Conservation (phyloP, 257 asterid genomes). For the Paulownia fortunei region DNA sequence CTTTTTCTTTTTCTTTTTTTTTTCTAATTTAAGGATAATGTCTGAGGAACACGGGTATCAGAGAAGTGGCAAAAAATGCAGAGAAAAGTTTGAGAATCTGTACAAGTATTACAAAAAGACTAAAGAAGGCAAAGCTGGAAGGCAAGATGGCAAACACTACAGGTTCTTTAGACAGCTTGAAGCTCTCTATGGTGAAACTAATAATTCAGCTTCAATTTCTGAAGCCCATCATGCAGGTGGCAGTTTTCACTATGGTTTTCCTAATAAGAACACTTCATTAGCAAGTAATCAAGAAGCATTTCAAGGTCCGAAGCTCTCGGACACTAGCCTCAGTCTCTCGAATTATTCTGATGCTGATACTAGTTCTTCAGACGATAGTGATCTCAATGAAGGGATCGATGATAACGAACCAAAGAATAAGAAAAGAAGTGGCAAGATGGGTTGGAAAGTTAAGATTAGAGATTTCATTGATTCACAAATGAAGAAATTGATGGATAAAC, state of each 20-base stretch:
- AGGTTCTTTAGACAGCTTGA: constrained; percentile 95
- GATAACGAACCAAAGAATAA: constrained; percentile 40
- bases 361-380: constrained; percentile 61
- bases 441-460: constrained; percentile 71
- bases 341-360: constrained; percentile 65
- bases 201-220: constrained; percentile 44
- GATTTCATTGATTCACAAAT: constrained; percentile 76
- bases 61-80: constrained; percentile 95
- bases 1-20: background rate
- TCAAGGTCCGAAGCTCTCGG: constrained; percentile 50
- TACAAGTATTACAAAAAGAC: constrained; percentile 98
- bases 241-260: constrained; percentile 32
- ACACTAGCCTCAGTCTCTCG: constrained; percentile 81
- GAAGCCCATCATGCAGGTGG: constrained; percentile 37
- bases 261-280: constrained; percentile 29
- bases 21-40: constrained; percentile 60
- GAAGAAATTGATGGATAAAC: constrained; percentile 82
- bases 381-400: constrained; percentile 23
- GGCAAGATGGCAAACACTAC: constrained; percentile 97
- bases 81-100: constrained; percentile 94
- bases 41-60: constrained; percentile 88
- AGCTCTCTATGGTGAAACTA: constrained; percentile 84
- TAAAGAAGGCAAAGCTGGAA: constrained; percentile 90
- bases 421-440: constrained; percentile 47
- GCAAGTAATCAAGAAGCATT: constrained; percentile 41